These are phyloP conservation scores for Vicia sativa DNA, from an alignment of 306 rosid species.

Conservation along the genomic window DNA sequence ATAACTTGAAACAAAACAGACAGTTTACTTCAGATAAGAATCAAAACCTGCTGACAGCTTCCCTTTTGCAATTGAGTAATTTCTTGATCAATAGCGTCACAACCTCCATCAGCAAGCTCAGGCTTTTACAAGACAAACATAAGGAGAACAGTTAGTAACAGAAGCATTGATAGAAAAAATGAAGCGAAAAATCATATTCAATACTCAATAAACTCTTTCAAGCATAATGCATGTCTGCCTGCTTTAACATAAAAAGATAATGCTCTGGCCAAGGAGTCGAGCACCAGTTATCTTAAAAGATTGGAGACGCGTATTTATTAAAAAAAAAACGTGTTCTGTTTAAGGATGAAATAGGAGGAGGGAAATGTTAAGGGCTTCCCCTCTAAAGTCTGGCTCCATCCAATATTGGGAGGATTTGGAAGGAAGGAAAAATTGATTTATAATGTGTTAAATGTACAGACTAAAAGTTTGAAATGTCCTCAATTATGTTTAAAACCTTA, in stretches of 20 bases:
- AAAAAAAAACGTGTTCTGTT: background rate
- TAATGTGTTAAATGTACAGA: background rate
- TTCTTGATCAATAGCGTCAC: slow-evolving; percentile 63
- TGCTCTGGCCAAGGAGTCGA: background rate
- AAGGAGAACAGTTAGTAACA: slow-evolving; percentile 10
- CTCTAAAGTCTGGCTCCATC: background rate
- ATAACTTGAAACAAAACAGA: slow-evolving; percentile 19
- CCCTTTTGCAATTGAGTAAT: slow-evolving; percentile 66
- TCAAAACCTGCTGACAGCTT: slow-evolving; percentile 64
- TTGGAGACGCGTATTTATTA: slow-evolving; percentile 15
- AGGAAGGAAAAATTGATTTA: slow-evolving; percentile 2
- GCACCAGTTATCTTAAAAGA: slow-evolving; percentile 4
- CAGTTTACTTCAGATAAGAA: slow-evolving; percentile 32
- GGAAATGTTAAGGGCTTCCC: background rate
- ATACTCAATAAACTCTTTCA: slow-evolving; percentile 1
- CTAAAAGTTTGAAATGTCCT: background rate
- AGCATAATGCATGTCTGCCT: slow-evolving; percentile 16
- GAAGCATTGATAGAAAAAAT: slow-evolving; percentile 14
- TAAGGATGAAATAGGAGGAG: background rate
- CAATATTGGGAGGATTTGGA: background rate
- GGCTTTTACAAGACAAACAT: slow-evolving; percentile 65
- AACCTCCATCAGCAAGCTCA: slow-evolving; percentile 75
- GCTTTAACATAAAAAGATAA: slow-evolving; percentile 29
- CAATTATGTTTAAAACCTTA: slow-evolving; percentile 1
- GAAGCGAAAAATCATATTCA: slow-evolving; percentile 27